Evolutionary conservation across 352 stramenopile species (phyloP), one percentile per base, ranked within the genome.

Genomic region (Pythium rhizo-oryzae): DNA sequence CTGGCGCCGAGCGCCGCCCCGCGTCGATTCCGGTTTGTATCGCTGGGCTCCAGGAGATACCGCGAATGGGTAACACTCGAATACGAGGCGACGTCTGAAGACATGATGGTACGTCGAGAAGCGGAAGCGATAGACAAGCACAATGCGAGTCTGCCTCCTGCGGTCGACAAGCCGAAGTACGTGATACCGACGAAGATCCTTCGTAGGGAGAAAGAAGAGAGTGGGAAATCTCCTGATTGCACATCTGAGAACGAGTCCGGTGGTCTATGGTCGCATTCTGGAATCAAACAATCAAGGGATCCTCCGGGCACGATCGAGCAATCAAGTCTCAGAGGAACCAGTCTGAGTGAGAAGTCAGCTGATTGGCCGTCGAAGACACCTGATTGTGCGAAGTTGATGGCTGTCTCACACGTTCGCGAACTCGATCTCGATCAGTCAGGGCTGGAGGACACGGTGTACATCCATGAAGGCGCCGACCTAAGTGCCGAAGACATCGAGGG

Each of bases 401-500:
- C 35, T 7, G 35, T 41, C 35, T 13, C 35, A 41, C 35, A 12
- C 12, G 35, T 41, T 41, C 7, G 8, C 8, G 11, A 49, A n/a
- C n/a, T n/a, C n/a, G n/a, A n/a, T n/a, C 12, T 21, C 12, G n/a
- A 53, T 8, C 56, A 62, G 18, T 19, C 9, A 24, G 11, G 18
- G 2, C 2, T 24, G 11, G 56, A 43, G 13, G 60, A 67, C 1
- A 18, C 44, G 2, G 52, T 71, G 0, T 63, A 41, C 19, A 25
- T 65, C 23, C 59, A 72, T 23, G 59, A 67, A 46, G 53, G 35
- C 4, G 15, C 7, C 0, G 51, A 53, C 0, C 6, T 69, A 1
- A 28, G 21, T 1, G 64, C 69, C 0, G 68, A 74, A 57, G 62
- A 72, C 6, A 4, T 71, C 0, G 59, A 62, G 9, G 50, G 41